Percentiles rank a stretch among this genome's conserved stretches.
These are phyloP conservation scores for Pachysandra terminalis DNA, from an alignment of 164 flowering plant genomes.

Conservation along the genomic window DNA sequence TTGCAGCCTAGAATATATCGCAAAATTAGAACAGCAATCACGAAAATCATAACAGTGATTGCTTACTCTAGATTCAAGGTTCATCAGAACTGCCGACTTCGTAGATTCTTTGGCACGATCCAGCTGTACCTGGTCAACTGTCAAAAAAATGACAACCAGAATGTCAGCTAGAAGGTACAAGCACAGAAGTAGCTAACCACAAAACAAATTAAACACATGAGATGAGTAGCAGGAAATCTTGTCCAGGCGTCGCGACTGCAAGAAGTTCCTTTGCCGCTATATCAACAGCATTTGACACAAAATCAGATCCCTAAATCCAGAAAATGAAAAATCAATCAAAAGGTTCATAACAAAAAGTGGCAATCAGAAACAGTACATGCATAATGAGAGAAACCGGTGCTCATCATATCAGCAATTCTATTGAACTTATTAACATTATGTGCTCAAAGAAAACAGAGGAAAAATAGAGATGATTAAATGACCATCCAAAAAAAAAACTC, in stretches of 20 bases:
- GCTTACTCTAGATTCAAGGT: constrained; percentile 87
- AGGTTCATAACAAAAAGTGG: not conserved
- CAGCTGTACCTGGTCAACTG: constrained; percentile 46
- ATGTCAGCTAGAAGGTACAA: constrained; percentile 1
- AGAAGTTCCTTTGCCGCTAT: constrained; percentile 59
- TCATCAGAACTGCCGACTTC: constrained; percentile 80
- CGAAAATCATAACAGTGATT: not conserved
- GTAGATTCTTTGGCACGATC: constrained; percentile 81
- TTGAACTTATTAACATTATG: too few relatives aligned
- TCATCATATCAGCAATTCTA: too few relatives aligned
- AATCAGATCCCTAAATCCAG: constrained; percentile 40
- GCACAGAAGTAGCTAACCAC: not conserved
- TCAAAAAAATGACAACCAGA: constrained; percentile 1
- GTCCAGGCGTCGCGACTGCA: constrained; percentile 55
- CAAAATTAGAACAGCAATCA: too few relatives aligned
- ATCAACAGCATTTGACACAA: constrained; percentile 60
- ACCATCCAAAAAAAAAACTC: too few relatives aligned
- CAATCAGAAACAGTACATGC: not conserved
- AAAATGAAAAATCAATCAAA: constrained; percentile 1
- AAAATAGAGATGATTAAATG: too few relatives aligned
- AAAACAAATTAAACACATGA: not conserved
- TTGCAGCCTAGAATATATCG: too few relatives aligned
- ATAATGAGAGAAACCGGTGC: too few relatives aligned
- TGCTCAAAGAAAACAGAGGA: too few relatives aligned
- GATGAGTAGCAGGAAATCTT: constrained; percentile 35